Percentiles rank a stretch among this genome's conserved stretches.
phyloP scores from a whole-genome alignment of 805 yeast genomes.

The Clavispora carvajalis region DNA sequence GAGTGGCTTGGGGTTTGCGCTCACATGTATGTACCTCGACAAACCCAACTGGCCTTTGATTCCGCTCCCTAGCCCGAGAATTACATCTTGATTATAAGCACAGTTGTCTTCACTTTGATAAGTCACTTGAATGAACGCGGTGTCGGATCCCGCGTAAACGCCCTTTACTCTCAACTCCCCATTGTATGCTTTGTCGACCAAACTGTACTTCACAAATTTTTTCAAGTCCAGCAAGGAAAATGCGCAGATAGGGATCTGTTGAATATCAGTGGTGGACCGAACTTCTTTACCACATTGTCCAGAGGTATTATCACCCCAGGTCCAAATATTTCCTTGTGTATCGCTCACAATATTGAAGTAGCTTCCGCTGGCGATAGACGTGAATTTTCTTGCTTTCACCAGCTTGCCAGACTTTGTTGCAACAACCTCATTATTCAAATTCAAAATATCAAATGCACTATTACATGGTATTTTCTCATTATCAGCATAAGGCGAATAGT shows the following conservation, averaged over 20 bases:
- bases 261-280: slow-evolving; percentile 56
- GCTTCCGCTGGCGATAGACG: slow-evolving; percentile 65
- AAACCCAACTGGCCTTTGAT: slow-evolving; percentile 81
- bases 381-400: slow-evolving; percentile 41
- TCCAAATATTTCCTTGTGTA: slow-evolving; percentile 60
- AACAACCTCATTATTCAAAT: slow-evolving; percentile 48
- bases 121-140: slow-evolving; percentile 33
- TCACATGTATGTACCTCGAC: slow-evolving; percentile 70
- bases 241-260: slow-evolving; percentile 61
- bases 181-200: slow-evolving; percentile 7
- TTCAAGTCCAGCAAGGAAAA: slow-evolving; percentile 34
- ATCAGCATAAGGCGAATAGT: slow-evolving; percentile 58
- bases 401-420: slow-evolving; percentile 16
- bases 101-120: slow-evolving; percentile 17
- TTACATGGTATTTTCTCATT: slow-evolving; percentile 38
- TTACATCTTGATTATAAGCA: slow-evolving; percentile 16
- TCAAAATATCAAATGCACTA: slow-evolving; percentile 42
- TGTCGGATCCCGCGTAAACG: slow-evolving; percentile 67
- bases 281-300: slow-evolving; percentile 84
- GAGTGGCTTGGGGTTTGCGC: slow-evolving; percentile 58
- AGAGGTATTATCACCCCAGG: slow-evolving; percentile 78
- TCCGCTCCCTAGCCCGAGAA: slow-evolving; percentile 78
- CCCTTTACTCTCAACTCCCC: slow-evolving; percentile 29
- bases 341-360: slow-evolving; percentile 72
- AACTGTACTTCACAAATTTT: slow-evolving; percentile 8